Percentiles rank a stretch among this genome's conserved stretches.
These are phyloP conservation scores for Nymphaea colorata DNA, from an alignment of 164 flowering plant species.

Conservation along the genomic window DNA sequence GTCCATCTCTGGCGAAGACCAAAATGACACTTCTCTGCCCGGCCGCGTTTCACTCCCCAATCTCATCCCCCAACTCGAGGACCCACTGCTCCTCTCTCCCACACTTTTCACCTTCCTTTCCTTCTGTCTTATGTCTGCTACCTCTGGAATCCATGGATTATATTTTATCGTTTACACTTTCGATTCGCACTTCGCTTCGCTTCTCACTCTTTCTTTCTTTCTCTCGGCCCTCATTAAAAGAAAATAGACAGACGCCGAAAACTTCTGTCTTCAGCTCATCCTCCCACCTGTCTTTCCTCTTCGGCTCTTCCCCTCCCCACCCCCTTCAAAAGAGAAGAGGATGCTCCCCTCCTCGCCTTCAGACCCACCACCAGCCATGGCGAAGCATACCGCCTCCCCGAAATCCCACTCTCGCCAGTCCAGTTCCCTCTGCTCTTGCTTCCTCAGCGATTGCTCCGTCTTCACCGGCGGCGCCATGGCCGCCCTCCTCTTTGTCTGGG, in stretches of 20 bases:
- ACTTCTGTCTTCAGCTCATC: neutral
- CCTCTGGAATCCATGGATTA: no score
- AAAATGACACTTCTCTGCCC: no score
- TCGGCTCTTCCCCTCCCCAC: neutral
- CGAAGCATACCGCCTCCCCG: constrained; percentile 14
- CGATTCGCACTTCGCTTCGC: no score
- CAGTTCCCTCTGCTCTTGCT: constrained; percentile 2
- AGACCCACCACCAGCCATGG: constrained; percentile 19
- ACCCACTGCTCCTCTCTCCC: no score
- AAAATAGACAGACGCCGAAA: neutral
- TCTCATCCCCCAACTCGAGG: no score
- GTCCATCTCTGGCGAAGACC: no score
- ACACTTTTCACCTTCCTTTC: no score
- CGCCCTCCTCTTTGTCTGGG: constrained; percentile 45
- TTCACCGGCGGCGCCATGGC: constrained; percentile 36
- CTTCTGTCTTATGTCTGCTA: no score
- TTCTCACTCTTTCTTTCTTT: neutral
- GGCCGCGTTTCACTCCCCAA: no score
- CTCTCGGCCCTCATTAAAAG: neutral
- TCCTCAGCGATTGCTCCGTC: constrained; percentile 24
- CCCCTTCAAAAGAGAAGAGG: neutral
- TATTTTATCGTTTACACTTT: no score
- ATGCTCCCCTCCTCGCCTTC: neutral
- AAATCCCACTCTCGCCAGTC: constrained; percentile 10
- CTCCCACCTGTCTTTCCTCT: neutral